phyloP scores from a whole-genome alignment of 768 basidiomycete genomes.

The Suillus subalutaceus region DNA sequence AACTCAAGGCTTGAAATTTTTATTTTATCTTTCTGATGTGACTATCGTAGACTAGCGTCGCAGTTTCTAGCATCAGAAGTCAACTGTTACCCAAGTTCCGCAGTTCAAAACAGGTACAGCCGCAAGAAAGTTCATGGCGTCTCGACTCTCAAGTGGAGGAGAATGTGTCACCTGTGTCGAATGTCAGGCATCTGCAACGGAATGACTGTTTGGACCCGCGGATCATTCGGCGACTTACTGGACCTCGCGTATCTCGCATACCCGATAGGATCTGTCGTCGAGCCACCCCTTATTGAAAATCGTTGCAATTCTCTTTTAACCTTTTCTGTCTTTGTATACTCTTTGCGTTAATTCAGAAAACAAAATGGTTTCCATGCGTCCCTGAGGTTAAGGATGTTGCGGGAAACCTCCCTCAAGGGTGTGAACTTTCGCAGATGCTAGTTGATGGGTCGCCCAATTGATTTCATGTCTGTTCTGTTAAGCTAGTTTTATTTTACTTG shows the following conservation, averaged over 20 bases:
- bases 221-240: constrained; percentile 15
- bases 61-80: constrained; percentile 36
- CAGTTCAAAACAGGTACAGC: background rate
- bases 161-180: background rate
- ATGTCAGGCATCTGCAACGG: background rate
- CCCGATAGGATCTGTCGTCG: constrained; percentile 47
- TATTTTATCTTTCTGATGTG: background rate
- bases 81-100: constrained; percentile 20
- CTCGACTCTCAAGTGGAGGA: background rate
- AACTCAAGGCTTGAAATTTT: constrained; percentile 17
- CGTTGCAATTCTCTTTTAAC: background rate
- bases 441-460: background rate
- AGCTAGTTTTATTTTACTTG: background rate
- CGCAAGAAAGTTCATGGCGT: background rate
- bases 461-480: background rate
- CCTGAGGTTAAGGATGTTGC: background rate
- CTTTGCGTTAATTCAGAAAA: background rate
- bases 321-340: background rate
- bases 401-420: background rate
- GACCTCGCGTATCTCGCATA: constrained; percentile 46
- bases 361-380: background rate
- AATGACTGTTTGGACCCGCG: constrained; percentile 8
- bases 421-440: background rate
- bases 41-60: constrained; percentile 35
- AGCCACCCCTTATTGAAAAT: constrained; percentile 11